Evolutionary conservation across 371 early-diverging fungal genomes (phyloP).

Genomic region (Mortierella sp.): DNA sequence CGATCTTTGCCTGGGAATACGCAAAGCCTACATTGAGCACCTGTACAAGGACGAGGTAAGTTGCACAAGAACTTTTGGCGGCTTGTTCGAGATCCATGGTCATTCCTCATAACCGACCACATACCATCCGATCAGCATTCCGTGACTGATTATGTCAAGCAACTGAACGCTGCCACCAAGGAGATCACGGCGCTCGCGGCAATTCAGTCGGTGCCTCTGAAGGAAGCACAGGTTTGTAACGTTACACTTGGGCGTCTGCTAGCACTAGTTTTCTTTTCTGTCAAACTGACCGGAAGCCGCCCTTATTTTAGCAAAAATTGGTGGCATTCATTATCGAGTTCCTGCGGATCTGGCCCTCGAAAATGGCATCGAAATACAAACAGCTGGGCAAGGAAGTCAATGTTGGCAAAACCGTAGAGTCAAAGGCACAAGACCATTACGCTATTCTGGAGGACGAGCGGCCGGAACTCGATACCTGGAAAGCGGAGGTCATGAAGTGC

Average conservation of each 20-base stretch:
- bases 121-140: conserved; percentile 18
- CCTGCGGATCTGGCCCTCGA: conserved; percentile 47
- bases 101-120: too few species aligned
- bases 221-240: conserved; percentile 41
- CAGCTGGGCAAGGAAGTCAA: conserved; percentile 47
- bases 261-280: too few species aligned
- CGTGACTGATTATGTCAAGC: conserved; percentile 41
- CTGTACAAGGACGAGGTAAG: conserved; percentile 38
- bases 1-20: conserved; percentile 29
- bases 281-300: too few species aligned
- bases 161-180: conserved; percentile 42
- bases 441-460: conserved; percentile 45
- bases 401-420: conserved; percentile 18
- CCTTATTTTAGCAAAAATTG: conserved; percentile 28
- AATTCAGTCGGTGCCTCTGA: conserved; percentile 36
- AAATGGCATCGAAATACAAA: conserved; percentile 39
- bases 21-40: conserved; percentile 38
- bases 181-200: conserved; percentile 45
- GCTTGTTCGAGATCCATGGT: too few species aligned
- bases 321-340: conserved; percentile 52
- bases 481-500: conserved; percentile 15
- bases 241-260: too few species aligned
- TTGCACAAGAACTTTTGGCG: too few species aligned
- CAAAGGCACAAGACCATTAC: conserved; percentile 33
- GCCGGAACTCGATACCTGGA: conserved; percentile 38